A percentile compares a stretch with the other conserved stretches of the same genome.
Conservation (phyloP, 192 early-diverging fungal species). For the Linnemannia elongata region DNA sequence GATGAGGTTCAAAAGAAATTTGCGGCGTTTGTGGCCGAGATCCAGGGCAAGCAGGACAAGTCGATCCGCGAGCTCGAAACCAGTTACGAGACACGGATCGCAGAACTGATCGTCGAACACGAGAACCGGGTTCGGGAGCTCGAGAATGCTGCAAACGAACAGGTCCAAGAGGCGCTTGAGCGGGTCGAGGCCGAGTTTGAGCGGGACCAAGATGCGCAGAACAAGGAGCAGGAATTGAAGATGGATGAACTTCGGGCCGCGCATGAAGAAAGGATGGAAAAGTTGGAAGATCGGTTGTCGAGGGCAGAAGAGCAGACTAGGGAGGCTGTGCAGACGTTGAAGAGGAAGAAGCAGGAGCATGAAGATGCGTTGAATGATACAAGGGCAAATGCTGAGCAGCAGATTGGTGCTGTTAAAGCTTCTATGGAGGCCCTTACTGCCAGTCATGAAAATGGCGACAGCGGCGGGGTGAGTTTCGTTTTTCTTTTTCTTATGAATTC, state of each 20-base stretch:
- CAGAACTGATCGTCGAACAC: constrained; percentile 46
- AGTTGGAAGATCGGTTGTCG: constrained; percentile 31
- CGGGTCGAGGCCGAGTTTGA: constrained; percentile 51
- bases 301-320: constrained; percentile 22
- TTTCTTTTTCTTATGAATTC: neutral
- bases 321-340: constrained; percentile 3
- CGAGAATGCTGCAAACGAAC: constrained; percentile 42
- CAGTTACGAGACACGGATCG: constrained; percentile 41
- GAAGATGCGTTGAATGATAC: constrained; percentile 17
- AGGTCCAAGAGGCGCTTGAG: constrained; percentile 39
- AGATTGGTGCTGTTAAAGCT: constrained; percentile 15
- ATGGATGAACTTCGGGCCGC: neutral
- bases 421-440: constrained; percentile 11
- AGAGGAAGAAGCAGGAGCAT: neutral
- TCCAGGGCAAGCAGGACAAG: constrained; percentile 23
- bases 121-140: constrained; percentile 41
- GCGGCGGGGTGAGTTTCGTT: constrained; percentile 15
- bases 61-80: constrained; percentile 15
- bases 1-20: constrained; percentile 33
- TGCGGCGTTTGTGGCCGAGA: constrained; percentile 35
- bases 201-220: constrained; percentile 21
- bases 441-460: neutral
- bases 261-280: constrained; percentile 14
- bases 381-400: constrained; percentile 22
- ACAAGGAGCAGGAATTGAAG: constrained; percentile 16